Percentiles rank a stretch among this genome's conserved stretches.
These are phyloP conservation scores for Aureobasidium sp. DNA, from an alignment of 2,329 filamentous ascomycete species.

Conservation along the genomic window DNA sequence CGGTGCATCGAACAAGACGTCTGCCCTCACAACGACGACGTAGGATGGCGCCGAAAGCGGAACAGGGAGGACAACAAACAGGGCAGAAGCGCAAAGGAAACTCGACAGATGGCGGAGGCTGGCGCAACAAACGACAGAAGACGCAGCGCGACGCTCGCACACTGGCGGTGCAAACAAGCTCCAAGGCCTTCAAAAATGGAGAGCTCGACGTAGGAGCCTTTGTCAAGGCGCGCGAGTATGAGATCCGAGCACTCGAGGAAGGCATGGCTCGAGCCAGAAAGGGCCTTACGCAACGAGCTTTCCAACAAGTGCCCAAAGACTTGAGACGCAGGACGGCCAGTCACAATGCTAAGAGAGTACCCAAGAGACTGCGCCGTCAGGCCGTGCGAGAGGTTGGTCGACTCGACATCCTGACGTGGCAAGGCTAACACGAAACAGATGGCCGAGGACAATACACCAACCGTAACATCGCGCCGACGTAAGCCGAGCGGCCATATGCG, in stretches of 20 bases:
- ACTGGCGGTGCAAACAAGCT: slow-evolving; percentile 37
- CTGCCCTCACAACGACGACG: not conserved
- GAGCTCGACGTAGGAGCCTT: slow-evolving; percentile 81
- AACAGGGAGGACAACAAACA: not conserved
- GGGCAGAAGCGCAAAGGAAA: slow-evolving; percentile 7
- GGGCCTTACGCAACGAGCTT: slow-evolving; percentile 60
- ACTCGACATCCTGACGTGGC: not conserved
- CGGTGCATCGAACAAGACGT: not conserved
- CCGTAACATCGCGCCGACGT: slow-evolving; percentile 56
- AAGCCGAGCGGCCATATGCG: slow-evolving; percentile 46
- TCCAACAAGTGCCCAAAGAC: slow-evolving; percentile 80
- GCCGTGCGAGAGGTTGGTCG: slow-evolving; percentile 51
- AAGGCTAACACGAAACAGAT: slow-evolving; percentile 48
- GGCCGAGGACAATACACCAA: slow-evolving; percentile 83
- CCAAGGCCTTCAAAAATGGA: slow-evolving; percentile 55
- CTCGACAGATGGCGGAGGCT: not conserved
- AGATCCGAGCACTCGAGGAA: slow-evolving; percentile 76
- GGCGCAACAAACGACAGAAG: slow-evolving; percentile 12
- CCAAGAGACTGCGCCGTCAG: slow-evolving; percentile 61
- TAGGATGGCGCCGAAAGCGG: not conserved
- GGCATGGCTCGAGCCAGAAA: slow-evolving; percentile 69
- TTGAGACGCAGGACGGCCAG: slow-evolving; percentile 83
- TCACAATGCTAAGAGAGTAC: slow-evolving; percentile 88
- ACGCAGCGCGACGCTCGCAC: slow-evolving; percentile 33
- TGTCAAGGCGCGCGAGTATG: slow-evolving; percentile 75